Conservation (phyloP, 768 basidiomycete species). For the Phaffia tasmanica region DNA sequence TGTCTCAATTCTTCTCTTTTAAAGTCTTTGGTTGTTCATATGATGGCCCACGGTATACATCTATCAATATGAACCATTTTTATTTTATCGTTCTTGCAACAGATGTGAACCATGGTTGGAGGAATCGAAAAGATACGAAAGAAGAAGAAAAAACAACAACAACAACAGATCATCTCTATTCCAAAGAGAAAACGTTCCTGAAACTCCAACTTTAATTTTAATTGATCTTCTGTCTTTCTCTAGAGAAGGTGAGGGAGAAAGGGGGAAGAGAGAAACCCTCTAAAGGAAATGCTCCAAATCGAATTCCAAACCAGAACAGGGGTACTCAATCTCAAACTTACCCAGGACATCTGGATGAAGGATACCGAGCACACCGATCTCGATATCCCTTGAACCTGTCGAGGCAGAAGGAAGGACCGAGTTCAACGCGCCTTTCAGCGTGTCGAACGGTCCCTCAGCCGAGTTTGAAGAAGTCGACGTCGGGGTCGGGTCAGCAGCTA, state of each 20-base stretch:
- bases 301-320: slow-evolving; percentile 91
- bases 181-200: too few species aligned
- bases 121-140: too few species aligned
- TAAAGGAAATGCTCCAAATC: slow-evolving; percentile 80
- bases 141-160: too few species aligned
- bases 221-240: too few species aligned
- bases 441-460: background rate
- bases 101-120: too few species aligned
- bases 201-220: too few species aligned
- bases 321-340: slow-evolving; percentile 88
- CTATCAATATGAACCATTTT: too few species aligned
- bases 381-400: slow-evolving; percentile 45
- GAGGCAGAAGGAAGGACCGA: slow-evolving; percentile 29
- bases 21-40: too few species aligned
- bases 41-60: too few species aligned
- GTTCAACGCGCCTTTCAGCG: slow-evolving; percentile 28
- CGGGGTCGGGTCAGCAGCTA: slow-evolving; percentile 14
- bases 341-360: slow-evolving; percentile 82
- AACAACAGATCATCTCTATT: too few species aligned
- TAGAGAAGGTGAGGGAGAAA: background rate
- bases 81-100: too few species aligned
- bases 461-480: slow-evolving; percentile 14
- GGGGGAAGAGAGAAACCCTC: background rate
- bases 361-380: slow-evolving; percentile 83
- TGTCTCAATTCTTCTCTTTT: too few species aligned